Evolutionary conservation across 2,329 filamentous ascomycete species (phyloP).

Genomic region (Trichoderma semiorbis): DNA sequence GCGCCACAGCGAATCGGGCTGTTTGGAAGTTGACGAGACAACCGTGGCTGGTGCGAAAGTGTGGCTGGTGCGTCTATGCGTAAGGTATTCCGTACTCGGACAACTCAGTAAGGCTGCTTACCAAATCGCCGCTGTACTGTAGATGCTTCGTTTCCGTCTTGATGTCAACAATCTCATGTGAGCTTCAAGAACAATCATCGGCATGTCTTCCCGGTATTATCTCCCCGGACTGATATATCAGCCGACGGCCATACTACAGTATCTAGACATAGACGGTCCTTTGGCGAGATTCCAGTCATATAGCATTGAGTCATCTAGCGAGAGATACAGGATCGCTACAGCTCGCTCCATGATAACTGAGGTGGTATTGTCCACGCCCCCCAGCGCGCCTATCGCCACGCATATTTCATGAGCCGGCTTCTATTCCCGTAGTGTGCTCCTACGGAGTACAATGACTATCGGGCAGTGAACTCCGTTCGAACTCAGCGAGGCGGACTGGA

Average conservation of each 20-base stretch:
- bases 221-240: neutral
- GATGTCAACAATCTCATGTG: neutral
- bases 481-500: neutral
- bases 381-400: neutral
- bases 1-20: slow-evolving; percentile 9
- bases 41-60: slow-evolving; percentile 12
- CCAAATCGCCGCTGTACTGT: neutral
- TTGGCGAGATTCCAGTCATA: neutral
- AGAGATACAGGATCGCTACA: neutral
- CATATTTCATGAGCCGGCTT: neutral
- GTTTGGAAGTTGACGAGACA: neutral
- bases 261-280: neutral
- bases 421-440: neutral
- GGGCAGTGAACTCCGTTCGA: neutral
- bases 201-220: neutral
- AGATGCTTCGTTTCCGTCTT: neutral
- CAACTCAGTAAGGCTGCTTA: neutral
- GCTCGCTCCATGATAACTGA: neutral
- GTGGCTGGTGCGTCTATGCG: neutral
- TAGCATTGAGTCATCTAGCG: neutral
- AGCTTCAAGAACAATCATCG: neutral
- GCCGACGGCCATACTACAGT: neutral
- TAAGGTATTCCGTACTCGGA: neutral
- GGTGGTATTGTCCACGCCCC: neutral
- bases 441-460: neutral